Conservation (phyloP, 1,284 basidiomycete species). For the Porodaedalea pini region DNA sequence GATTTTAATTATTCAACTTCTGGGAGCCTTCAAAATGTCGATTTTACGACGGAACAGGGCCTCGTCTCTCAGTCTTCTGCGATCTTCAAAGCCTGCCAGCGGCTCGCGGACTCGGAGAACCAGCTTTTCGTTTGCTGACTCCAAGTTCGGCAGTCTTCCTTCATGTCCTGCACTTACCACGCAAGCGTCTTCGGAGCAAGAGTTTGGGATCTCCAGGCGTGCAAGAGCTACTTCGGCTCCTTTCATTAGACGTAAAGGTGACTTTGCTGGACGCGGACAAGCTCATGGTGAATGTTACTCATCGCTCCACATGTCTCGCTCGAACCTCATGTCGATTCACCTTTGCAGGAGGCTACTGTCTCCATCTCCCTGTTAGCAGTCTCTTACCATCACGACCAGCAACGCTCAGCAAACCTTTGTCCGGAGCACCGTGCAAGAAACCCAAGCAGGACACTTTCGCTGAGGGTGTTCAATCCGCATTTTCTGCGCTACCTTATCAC, state of each 20-base stretch:
- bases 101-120: not conserved
- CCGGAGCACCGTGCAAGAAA: not conserved
- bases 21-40: not conserved
- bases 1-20: too few relatives aligned
- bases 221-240: not conserved
- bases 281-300: constrained; percentile 18
- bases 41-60: constrained; percentile 4
- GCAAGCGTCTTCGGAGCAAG: not conserved
- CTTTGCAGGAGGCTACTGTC: not conserved
- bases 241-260: constrained; percentile 12
- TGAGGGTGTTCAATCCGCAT: not conserved
- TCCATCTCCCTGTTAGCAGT: not conserved
- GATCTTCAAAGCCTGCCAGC: not conserved
- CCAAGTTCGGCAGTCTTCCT: not conserved
- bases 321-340: constrained; percentile 10
- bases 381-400: not conserved
- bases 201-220: not conserved
- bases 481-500: not conserved
- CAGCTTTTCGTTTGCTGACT: not conserved
- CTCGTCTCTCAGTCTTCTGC: constrained; percentile 1
- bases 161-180: constrained; percentile 7
- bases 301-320: constrained; percentile 3
- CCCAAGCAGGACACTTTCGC: not conserved
- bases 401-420: not conserved
- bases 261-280: constrained; percentile 1